Evolutionary conservation across 352 stramenopile species (phyloP).

Genomic region (Pythium insidiosum): DNA sequence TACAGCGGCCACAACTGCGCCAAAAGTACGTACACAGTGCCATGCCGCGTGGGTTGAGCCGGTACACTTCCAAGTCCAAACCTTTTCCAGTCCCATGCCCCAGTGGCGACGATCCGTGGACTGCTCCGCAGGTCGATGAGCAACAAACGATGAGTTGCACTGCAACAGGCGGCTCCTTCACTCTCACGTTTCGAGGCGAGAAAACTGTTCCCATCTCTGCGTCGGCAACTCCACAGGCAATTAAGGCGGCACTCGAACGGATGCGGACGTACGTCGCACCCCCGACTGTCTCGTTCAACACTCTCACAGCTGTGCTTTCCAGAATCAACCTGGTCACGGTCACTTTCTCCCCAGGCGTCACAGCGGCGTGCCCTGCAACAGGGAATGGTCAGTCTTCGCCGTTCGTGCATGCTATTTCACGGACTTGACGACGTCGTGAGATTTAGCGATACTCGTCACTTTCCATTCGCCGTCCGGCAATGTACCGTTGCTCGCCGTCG

Average conservation of each 20-base stretch:
- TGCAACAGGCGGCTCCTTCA: constrained; percentile 67
- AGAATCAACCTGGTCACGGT: constrained; percentile 51
- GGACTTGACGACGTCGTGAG: not conserved
- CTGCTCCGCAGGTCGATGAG: constrained; percentile 56
- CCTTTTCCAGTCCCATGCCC: constrained; percentile 63
- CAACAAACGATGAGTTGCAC: constrained; percentile 67
- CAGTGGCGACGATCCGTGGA: constrained; percentile 85
- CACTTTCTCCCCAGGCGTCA: constrained; percentile 21
- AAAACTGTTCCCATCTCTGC: constrained; percentile 31
- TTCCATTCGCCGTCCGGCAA: constrained; percentile 63
- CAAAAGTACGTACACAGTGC: constrained; percentile 25
- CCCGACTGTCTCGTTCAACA: not conserved
- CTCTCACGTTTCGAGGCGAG: constrained; percentile 68
- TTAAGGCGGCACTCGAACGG: constrained; percentile 37
- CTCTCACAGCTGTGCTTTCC: not conserved
- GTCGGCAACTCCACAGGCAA: constrained; percentile 12
- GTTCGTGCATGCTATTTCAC: not conserved
- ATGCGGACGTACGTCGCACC: constrained; percentile 34
- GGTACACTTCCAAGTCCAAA: too few species aligned
- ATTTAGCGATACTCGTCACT: constrained; percentile 21
- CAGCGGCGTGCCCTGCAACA: constrained; percentile 25
- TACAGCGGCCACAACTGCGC: constrained; percentile 77
- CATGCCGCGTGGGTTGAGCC: too few species aligned
- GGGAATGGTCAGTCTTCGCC: constrained; percentile 25
- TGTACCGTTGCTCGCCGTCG: constrained; percentile 38